phyloP scores from a whole-genome alignment of 2,329 filamentous ascomycete species.

The Pseudofabraea citricarpa region DNA sequence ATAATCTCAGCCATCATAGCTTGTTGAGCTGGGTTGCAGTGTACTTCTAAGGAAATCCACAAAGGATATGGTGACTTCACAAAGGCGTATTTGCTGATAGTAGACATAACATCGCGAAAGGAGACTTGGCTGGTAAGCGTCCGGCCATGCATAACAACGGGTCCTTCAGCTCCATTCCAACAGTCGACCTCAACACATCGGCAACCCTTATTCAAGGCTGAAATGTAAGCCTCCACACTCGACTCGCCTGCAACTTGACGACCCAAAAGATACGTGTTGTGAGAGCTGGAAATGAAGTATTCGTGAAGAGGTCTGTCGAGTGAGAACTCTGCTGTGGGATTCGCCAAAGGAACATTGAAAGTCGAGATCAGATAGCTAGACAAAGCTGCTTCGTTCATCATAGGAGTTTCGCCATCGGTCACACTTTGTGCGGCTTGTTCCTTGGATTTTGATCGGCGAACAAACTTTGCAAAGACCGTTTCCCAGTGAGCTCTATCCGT shows the following conservation, averaged over 20 bases:
- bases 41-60: constrained; percentile 93
- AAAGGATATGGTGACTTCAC: constrained; percentile 80
- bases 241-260: constrained; percentile 86
- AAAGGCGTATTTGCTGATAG: constrained; percentile 94
- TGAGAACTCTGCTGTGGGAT: constrained; percentile 53
- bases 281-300: constrained; percentile 97
- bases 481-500: constrained; percentile 64
- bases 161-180: constrained; percentile 90
- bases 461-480: constrained; percentile 64
- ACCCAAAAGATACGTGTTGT: constrained; percentile 94
- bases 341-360: constrained; percentile 63
- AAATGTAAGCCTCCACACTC: constrained; percentile 92
- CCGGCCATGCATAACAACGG: constrained; percentile 84
- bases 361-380: constrained; percentile 72
- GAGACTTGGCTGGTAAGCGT: constrained; percentile 85
- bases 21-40: constrained; percentile 82
- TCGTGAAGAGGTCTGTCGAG: constrained; percentile 88
- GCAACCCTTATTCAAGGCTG: constrained; percentile 80
- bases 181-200: constrained; percentile 97
- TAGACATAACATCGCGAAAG: constrained; percentile 87
- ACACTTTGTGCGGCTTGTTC: constrained; percentile 38
- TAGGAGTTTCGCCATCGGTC: constrained; percentile 39
- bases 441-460: constrained; percentile 51
- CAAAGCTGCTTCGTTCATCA: constrained; percentile 76
- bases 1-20: constrained; percentile 85